Evolutionary conservation across 331 rosid genomes (phyloP), one percentile per base, ranked within the genome.

Genomic region (Telfairia occidentalis): DNA sequence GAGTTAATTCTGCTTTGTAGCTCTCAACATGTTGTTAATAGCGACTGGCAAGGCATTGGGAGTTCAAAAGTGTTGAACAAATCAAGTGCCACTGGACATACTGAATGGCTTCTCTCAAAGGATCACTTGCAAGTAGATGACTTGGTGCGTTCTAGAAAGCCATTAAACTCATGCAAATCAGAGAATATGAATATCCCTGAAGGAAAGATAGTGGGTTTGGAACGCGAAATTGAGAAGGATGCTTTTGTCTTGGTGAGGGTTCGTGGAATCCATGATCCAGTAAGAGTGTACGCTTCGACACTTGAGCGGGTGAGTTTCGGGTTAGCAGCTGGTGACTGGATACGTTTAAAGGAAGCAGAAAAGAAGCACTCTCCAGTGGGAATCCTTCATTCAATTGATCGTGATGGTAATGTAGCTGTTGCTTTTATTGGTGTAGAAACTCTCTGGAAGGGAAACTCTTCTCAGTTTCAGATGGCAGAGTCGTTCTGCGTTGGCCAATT

Each of bases 91-190:
- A 81, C 84, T 43, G 83, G 80, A 49, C 83, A 77, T 88, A 88
- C 89, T 0, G 81, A 86, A 75, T 94, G 98, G 98, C 81, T 87
- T 82, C 87, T 89, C 84, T 82, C 86, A 26, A 94, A 94, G 87
- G 98, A 94, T 78, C 87, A 63, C 57, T 92, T 94, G 49, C 92
- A 83, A 84, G 98, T 91, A 57, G 90, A 89, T n/a, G 98, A 94
- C 86, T 52, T 15, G 46, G 98, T 94, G 72, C 89, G 95, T 57
- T 91, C 96, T 18, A 88, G 98, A 81, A 94, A 91, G 84, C 83
- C 85, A 61, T 74, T 82, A 77, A 88, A 89, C 79, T 83, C 89
- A 6, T 83, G 88, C 83, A 91, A 81, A 73, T 78, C 85, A 53
- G 91, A 85, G 80, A 91, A 77, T 82, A 94, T 88, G 96, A 79